Base-by-base conservation (phyloP, 345 rosid genomes). In the Melaleuca alternifolia region DNA sequence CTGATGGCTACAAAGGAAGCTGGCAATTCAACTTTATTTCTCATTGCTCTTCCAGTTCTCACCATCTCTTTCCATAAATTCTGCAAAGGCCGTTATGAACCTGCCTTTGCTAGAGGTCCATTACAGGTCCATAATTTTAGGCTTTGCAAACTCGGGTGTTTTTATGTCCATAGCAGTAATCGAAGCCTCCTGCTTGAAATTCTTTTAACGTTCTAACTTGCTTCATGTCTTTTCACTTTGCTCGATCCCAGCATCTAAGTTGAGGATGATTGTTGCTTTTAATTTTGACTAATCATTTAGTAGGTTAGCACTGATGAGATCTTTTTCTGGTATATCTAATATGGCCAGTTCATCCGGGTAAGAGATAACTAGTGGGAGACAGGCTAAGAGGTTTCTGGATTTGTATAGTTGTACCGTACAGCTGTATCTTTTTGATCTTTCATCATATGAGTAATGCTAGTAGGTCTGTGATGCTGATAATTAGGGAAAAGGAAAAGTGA, bases 1-100 rank as follows among this genome's bases (percentile, higher is more conserved):
- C 88, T 97, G 86, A 56, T 97, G 88, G 88, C 90, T 76, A 94
- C 98, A 33, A 94, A 92, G 88, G 76, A 84, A 6, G 93, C 94
- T 13, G 94, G 96, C 85, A 87, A 57, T 86, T 90, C 98, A 50
- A 91, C 96, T 54, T 98, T 96, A 12, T 89, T 96, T 87, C 94
- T 97, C 83, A 85, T 96, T 30, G 97, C 88, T 83, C 96, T 97
- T 77, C 94, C 94, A 1, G 87, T 97, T 33, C 94, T 96, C 87
- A 96, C 97, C 8, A 91, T 95, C 37, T 92, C 90, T 91, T 96
- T 95, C 88, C 89, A 94, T 86, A 89, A 85, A 33, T 93, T 90
- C 90, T 93, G 97, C 92, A 91, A 95, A 90, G 97, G 91, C 86
- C 96, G 98, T 44, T 94, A 86, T 84, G 96, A 97, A 85, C 90